These are phyloP conservation scores for Dactylellina drechsleri DNA, from an alignment of 2,329 filamentous ascomycete species.

Conservation along the genomic window DNA sequence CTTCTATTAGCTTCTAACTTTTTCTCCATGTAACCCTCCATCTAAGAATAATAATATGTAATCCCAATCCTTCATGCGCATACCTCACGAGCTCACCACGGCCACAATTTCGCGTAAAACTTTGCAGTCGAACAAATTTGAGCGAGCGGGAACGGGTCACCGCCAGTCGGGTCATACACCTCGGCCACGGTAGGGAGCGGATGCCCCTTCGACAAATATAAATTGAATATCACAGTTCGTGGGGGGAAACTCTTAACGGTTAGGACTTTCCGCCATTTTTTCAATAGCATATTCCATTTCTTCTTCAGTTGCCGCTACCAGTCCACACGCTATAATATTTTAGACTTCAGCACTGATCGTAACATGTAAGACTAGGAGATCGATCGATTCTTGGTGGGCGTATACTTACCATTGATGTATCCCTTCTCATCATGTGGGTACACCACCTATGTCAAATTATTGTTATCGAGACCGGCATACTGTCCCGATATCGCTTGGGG, in stretches of 20 bases:
- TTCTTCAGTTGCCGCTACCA: neutral
- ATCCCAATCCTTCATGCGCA: too few relatives aligned
- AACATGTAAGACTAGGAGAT: neutral
- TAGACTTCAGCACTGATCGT: too few relatives aligned
- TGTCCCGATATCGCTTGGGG: neutral
- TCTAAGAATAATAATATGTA: too few relatives aligned
- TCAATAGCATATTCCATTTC: neutral
- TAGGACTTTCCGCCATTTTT: neutral
- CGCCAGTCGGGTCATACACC: neutral
- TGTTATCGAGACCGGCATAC: neutral
- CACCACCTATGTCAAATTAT: neutral
- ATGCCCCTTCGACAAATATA: slow-evolving; percentile 11
- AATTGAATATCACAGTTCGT: neutral
- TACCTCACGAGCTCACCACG: slow-evolving; percentile 3
- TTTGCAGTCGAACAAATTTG: slow-evolving; percentile 28
- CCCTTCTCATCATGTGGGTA: slow-evolving; percentile 4
- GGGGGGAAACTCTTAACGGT: neutral
- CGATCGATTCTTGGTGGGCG: neutral
- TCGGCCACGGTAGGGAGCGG: neutral
- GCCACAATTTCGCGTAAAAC: slow-evolving; percentile 21
- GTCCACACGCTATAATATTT: neutral
- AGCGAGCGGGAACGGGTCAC: neutral
- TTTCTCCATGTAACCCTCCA: too few relatives aligned
- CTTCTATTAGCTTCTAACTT: too few relatives aligned
- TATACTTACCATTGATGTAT: slow-evolving; percentile 28